Base-by-base conservation (phyloP, 2,329 filamentous ascomycete genomes). In the Aspergillus flavus region DNA sequence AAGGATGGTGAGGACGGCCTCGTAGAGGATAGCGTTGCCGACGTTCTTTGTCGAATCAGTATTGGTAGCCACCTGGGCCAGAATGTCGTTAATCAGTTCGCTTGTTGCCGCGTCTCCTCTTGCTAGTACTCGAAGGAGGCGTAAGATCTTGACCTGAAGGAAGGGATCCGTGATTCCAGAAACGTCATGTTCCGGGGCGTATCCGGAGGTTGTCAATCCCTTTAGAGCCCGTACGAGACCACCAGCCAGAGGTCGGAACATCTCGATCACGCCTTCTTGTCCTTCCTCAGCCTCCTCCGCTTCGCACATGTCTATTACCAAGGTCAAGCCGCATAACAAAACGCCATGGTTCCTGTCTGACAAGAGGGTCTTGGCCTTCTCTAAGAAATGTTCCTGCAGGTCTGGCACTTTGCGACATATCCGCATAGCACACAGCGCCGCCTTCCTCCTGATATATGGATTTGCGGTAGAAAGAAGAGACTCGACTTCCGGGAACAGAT, bases 391-490 rank as follows among this genome's bases (percentile, higher is more conserved):
- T 78, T 99, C 96, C 79, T 97, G 93, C 59, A 99, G 82, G 77
- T 99, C 95, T 6, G 96, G 95, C 12, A 99, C 95, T 80, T 99
- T 99, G 72, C 93, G 91, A 81, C 94, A 97, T 84, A 99, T 97
- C 69, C 94, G 88, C 95, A 99, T 99, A 57, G 95, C 95, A 80
- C 95, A 99, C n/a, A 99, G 86, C 4, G 95, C 95, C 21, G 95
- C 95, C 83, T 99, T 99, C 71, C 95, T 88, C 71, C 95, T 88
- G 75, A 99, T 97, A 77, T 99, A 99, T n/a, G 95, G 95, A 78
- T 99, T 99, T 59, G 93, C 90, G 56, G 94, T 97, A 48, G 93
- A 91, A 68, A 99, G 83, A 56, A 98, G 88, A 65, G 87, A 92
- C 79, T 99, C 96, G 77, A 99, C 92, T 84, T 99, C 94, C 69